A percentile compares a stretch with the other conserved stretches of the same genome.
Conservation (phyloP, 106 monocot species). For the Posidonia australis region DNA sequence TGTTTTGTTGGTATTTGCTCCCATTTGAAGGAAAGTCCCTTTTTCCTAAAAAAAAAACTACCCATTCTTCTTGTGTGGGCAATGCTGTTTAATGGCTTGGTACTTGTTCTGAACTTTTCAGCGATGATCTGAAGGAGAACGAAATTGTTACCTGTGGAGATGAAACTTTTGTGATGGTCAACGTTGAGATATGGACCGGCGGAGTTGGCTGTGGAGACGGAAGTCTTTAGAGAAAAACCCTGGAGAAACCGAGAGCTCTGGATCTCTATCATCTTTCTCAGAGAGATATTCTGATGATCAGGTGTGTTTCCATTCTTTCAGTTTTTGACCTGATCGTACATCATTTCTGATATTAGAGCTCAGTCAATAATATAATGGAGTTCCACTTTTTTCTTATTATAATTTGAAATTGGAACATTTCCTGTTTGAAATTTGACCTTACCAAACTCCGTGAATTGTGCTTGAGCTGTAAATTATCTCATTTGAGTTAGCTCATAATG, state of each 20-base stretch:
- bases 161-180: neutral
- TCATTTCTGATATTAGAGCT: too few relatives aligned
- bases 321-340: too few relatives aligned
- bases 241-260: slow-evolving; percentile 74
- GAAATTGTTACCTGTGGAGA: neutral
- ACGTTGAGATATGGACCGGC: slow-evolving; percentile 36
- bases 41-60: neutral
- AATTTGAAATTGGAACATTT: neutral
- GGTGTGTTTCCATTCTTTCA: slow-evolving; percentile 23
- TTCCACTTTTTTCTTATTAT: neutral
- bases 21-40: neutral
- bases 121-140: neutral
- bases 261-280: slow-evolving; percentile 43
- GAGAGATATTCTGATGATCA: slow-evolving; percentile 64
- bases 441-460: neutral
- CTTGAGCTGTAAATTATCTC: too few relatives aligned
- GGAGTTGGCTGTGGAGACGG: slow-evolving; percentile 56
- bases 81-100: neutral
- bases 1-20: neutral
- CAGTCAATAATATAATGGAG: too few relatives aligned
- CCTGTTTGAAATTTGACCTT: neutral
- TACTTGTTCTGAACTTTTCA: neutral
- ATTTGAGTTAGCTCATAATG: neutral
- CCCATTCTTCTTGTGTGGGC: neutral
- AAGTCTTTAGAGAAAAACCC: slow-evolving; percentile 56